These are phyloP conservation scores for Rhizomucor pusillus DNA, from an alignment of 371 early-diverging fungal genomes.

Conservation along the genomic window DNA sequence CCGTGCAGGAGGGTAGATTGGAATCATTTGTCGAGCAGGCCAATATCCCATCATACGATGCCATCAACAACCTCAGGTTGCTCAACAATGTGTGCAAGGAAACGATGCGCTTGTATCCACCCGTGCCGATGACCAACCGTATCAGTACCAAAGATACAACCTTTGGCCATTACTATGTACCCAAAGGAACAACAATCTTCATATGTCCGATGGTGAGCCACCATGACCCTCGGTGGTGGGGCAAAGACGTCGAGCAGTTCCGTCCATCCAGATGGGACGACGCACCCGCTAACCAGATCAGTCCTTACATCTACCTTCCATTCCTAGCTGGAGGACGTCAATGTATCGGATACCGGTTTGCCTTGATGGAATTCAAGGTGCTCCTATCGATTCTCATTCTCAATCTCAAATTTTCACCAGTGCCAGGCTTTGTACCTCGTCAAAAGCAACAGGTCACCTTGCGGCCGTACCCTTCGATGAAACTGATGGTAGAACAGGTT, in stretches of 20 bases:
- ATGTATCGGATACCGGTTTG: conserved; percentile 45
- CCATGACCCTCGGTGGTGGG: conserved; percentile 56
- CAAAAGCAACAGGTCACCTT: conserved; percentile 35
- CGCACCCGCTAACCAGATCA: conserved; percentile 19
- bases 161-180: conserved; percentile 43
- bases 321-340: conserved; percentile 58
- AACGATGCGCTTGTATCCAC: conserved; percentile 50
- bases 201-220: conserved; percentile 45
- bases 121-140: conserved; percentile 53
- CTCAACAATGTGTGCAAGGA: conserved; percentile 56
- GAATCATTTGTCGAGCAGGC: background rate
- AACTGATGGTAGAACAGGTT: conserved; percentile 13
- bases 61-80: conserved; percentile 40
- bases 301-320: conserved; percentile 56
- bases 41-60: conserved; percentile 29
- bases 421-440: conserved; percentile 25
- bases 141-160: conserved; percentile 36
- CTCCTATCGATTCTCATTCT: conserved; percentile 30
- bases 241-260: conserved; percentile 61
- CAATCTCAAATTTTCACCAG: conserved; percentile 33
- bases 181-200: conserved; percentile 52
- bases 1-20: no score
- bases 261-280: conserved; percentile 62
- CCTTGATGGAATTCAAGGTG: conserved; percentile 40
- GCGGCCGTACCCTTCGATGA: conserved; percentile 37